These are phyloP conservation scores for Mimosa bimucronata DNA, from an alignment of 306 rosid species.

Conservation along the genomic window DNA sequence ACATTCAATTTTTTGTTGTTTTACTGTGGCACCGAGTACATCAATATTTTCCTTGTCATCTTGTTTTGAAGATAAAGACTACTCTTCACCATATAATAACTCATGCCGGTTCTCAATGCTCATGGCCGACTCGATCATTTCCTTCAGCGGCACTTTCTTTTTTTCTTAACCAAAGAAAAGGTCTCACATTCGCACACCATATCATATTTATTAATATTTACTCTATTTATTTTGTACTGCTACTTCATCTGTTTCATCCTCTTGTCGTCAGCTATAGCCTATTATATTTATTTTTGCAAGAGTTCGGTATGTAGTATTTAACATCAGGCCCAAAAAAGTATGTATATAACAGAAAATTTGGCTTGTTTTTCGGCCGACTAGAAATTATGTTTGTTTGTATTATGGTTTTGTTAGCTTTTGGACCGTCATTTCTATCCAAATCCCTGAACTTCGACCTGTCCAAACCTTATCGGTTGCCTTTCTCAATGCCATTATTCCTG, in stretches of 20 bases:
- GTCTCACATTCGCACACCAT: too few relatives aligned
- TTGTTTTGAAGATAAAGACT: not conserved
- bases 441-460: not conserved
- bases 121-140: not conserved
- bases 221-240: not conserved
- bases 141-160: not conserved
- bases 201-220: too few relatives aligned
- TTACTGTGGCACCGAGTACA: not conserved
- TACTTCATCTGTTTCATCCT: not conserved
- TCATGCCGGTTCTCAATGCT: not conserved
- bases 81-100: too few relatives aligned
- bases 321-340: not conserved
- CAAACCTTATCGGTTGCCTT: not conserved
- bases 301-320: not conserved
- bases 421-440: not conserved
- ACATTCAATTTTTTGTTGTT: not conserved
- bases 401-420: not conserved
- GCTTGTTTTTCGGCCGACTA: not conserved
- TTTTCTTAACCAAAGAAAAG: too few relatives aligned
- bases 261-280: not conserved
- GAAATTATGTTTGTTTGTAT: not conserved
- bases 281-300: too few relatives aligned
- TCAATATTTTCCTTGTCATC: not conserved
- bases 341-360: not conserved
- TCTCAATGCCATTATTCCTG: not conserved